Base-by-base conservation (phyloP, 2,329 filamentous ascomycete species). In the Penicillium sp. region DNA sequence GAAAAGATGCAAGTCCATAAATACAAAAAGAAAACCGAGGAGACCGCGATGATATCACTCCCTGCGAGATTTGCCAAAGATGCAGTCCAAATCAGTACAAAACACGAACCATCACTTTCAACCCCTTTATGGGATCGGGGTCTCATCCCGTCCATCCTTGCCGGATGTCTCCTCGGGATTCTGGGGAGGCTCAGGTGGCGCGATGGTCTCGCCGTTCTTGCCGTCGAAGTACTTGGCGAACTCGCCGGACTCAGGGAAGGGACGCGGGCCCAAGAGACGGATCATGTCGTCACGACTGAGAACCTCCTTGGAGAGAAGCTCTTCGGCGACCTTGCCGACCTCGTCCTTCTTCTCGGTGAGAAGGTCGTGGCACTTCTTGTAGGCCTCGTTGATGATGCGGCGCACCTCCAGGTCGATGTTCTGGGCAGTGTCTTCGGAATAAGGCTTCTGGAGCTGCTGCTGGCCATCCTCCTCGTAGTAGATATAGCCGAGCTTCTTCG, bases 181-280 rank as follows among this genome's bases (percentile, higher is more conserved):
- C 48, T 47, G 40, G 31, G 57, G 31, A 39, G 67, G 66, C 49
- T 69, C 69, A 2, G 67, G 69, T 2, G 86, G 83, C 14, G 83
- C 77, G 63, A 80, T 81, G 65, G 80, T 82, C 65, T 70, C 58
- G 13, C 69, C 70, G 6, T 63, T 69, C 20, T 69, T 77, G 53
- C 81, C 82, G 63, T 81, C 79, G 72, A 99, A 99, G 78, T 95
- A 99, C 79, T 96, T 96, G 65, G 87, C 80, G 74, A 99, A 97
- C 66, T 97, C 92, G 64, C 89, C 87, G 54, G 83, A 81, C 64
- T 97, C 92, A 36, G 88, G 86, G 64, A 89, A 97, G 13, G 90
- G 90, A 58, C 94, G 78, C 42, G 86, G 86, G 20, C 94, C 94
- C 24, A 99, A 79, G 50, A 99, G 77, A 25, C 94, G 81, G 45